A percentile compares a stretch with the other conserved stretches of the same genome.
phyloP scores from a whole-genome alignment of 2,329 filamentous ascomycete genomes.

The Simplicillium sp. region DNA sequence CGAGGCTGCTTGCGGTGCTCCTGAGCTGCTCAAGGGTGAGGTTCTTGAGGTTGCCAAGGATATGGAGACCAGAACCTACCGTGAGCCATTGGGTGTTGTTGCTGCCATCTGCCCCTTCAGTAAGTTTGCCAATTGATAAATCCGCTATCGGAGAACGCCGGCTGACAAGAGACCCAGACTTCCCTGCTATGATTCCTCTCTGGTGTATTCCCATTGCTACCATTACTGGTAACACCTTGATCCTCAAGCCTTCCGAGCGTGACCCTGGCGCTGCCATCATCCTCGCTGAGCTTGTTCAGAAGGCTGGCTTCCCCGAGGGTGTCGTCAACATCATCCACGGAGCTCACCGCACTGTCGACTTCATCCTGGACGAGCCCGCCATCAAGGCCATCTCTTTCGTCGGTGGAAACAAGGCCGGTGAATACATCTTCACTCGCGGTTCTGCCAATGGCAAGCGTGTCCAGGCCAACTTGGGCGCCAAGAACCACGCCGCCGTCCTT shows the following conservation, averaged over 20 bases:
- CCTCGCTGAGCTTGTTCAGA: constrained; percentile 66
- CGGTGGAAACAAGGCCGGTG: constrained; percentile 77
- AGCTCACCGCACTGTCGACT: constrained; percentile 71
- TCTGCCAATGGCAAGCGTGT: constrained; percentile 82
- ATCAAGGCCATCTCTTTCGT: constrained; percentile 87
- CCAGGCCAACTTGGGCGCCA: constrained; percentile 79
- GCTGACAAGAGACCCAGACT: constrained; percentile 44
- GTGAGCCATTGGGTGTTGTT: constrained; percentile 71
- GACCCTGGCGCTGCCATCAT: constrained; percentile 82
- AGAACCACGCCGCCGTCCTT: constrained; percentile 79
- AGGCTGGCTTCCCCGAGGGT: constrained; percentile 74
- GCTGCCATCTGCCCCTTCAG: constrained; percentile 84
- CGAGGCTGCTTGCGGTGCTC: constrained; percentile 71
- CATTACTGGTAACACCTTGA: constrained; percentile 72
- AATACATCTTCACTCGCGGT: constrained; percentile 73
- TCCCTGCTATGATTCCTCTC: constrained; percentile 87
- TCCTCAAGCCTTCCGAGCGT: constrained; percentile 80
- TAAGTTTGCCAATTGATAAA: constrained; percentile 32
- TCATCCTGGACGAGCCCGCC: constrained; percentile 73
- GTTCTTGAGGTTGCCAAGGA: constrained; percentile 79
- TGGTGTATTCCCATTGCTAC: constrained; percentile 84
- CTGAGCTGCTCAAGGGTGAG: constrained; percentile 74
- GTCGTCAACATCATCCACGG: constrained; percentile 80
- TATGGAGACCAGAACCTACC: constrained; percentile 80
- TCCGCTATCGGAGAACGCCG: not conserved